These are phyloP conservation scores for Kazachstania bromeliacearum DNA, from an alignment of 805 yeast species.

Conservation along the genomic window DNA sequence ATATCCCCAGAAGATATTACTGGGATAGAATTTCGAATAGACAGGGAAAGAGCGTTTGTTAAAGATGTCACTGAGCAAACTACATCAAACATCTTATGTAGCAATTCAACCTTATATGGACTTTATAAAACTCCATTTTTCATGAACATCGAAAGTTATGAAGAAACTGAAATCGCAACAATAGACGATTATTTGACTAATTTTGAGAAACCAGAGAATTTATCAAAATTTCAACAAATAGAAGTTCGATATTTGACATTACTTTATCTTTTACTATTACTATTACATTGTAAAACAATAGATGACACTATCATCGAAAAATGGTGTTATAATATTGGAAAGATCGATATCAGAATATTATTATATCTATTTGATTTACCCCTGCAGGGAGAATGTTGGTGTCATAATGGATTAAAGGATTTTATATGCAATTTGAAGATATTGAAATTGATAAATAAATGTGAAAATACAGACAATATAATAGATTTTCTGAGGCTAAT, in stretches of 20 bases:
- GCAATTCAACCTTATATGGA: constrained; percentile 14
- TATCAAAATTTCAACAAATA: constrained; percentile 11
- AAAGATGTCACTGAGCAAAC: constrained; percentile 12
- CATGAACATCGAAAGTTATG: constrained; percentile 17
- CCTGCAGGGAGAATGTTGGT: constrained; percentile 25
- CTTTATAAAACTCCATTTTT: constrained; percentile 14
- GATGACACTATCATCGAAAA: constrained; percentile 10
- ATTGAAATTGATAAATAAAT: constrained; percentile 22
- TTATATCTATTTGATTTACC: constrained; percentile 19
- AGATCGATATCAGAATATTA: constrained; percentile 23
- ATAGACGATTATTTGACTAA: constrained; percentile 13
- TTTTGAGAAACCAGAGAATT: neutral
- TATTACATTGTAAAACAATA: constrained; percentile 20
- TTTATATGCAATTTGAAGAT: constrained; percentile 16
- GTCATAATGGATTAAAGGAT: constrained; percentile 20
- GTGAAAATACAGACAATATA: constrained; percentile 7
- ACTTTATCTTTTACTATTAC: constrained; percentile 15
- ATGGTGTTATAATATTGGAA: constrained; percentile 14
- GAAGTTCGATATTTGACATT: constrained; percentile 16
- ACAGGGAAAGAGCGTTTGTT: constrained; percentile 19
- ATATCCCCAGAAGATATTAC: constrained; percentile 9
- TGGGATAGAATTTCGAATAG: constrained; percentile 15
- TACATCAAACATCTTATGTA: constrained; percentile 14
- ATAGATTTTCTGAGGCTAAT: constrained; percentile 5
- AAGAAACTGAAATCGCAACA: constrained; percentile 12